Evolutionary conservation across 2,329 filamentous ascomycete species (phyloP).

Genomic region (Knoxdaviesia capensis): DNA sequence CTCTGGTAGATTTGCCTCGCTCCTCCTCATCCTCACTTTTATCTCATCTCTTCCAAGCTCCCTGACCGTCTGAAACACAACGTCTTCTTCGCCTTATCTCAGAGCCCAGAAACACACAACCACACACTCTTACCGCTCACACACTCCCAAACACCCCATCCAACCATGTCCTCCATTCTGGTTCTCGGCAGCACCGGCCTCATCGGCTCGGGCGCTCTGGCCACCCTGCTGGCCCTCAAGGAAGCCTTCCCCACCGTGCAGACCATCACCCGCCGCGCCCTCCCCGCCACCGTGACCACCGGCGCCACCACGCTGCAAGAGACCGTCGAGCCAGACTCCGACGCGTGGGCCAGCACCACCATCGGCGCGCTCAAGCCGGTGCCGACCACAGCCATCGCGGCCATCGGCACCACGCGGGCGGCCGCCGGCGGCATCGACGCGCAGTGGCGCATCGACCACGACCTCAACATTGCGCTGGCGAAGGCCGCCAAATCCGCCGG

Average conservation of each 20-base stretch:
- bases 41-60: no score
- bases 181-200: conserved; percentile 48
- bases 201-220: conserved; percentile 55
- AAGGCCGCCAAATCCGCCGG: conserved; percentile 54
- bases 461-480: conserved; percentile 65
- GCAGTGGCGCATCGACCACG: conserved; percentile 77
- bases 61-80: no score
- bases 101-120: background rate
- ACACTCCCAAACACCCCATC: background rate
- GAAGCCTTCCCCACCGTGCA: conserved; percentile 31
- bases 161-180: conserved; percentile 25
- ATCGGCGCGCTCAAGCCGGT: conserved; percentile 33
- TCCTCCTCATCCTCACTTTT: no score
- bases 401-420: conserved; percentile 60
- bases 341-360: conserved; percentile 40
- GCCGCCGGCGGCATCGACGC: conserved; percentile 55
- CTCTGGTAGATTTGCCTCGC: no score
- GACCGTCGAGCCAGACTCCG: conserved; percentile 45
- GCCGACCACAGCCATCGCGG: conserved; percentile 51
- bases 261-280: conserved; percentile 46
- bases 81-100: background rate
- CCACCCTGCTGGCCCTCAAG: conserved; percentile 31
- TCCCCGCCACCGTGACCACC: conserved; percentile 21
- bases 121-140: background rate
- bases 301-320: conserved; percentile 36